A percentile compares a stretch with the other conserved stretches of the same genome.
These are phyloP conservation scores for Ceratocystis eucalypticola DNA, from an alignment of 2,329 filamentous ascomycete species.

Conservation along the genomic window DNA sequence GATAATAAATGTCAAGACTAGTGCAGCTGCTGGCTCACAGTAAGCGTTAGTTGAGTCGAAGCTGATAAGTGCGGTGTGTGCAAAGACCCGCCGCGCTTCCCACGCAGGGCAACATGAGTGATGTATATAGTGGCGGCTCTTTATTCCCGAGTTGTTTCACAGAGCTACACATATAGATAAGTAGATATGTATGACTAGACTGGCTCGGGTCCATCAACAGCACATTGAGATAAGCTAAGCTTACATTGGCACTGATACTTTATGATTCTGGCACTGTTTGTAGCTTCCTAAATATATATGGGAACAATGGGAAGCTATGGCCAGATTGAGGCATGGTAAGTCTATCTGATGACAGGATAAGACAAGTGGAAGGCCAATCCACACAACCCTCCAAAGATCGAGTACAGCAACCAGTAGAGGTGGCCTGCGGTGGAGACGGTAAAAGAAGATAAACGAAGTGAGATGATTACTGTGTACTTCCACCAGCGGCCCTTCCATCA, in stretches of 20 bases:
- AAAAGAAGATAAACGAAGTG: neutral
- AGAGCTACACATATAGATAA: neutral
- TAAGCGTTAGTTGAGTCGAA: too few species aligned
- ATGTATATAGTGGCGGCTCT: neutral
- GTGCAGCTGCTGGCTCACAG: too few species aligned
- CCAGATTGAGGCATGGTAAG: neutral
- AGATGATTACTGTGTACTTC: neutral
- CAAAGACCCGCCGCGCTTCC: neutral
- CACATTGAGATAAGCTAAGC: neutral
- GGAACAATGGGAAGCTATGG: neutral
- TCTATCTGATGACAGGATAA: neutral
- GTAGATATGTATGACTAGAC: neutral
- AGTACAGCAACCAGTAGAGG: neutral
- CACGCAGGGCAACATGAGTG: neutral
- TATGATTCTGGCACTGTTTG: neutral
- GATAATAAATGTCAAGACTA: too few species aligned
- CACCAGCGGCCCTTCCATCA: neutral
- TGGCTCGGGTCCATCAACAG: neutral
- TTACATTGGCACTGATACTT: neutral
- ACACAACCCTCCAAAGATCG: neutral
- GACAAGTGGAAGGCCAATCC: neutral
- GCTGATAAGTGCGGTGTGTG: neutral
- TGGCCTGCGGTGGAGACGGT: neutral
- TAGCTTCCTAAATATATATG: neutral
- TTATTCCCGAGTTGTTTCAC: neutral